Base-by-base conservation (phyloP, 2,329 filamentous ascomycete species). In the Epichloe baconii region DNA sequence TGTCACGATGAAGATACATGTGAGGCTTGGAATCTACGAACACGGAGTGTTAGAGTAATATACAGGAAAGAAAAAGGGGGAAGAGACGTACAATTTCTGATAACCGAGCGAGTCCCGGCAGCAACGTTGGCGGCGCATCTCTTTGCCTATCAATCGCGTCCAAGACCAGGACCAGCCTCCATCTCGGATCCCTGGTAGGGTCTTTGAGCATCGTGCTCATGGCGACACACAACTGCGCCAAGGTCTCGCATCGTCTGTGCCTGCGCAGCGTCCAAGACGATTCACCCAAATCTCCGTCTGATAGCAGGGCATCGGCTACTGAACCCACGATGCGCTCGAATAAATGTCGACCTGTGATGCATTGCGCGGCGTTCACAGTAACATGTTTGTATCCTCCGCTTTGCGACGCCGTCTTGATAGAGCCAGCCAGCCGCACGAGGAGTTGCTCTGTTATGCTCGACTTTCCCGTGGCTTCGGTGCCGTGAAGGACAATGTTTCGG, bases 381-480 rank as follows among this genome's bases (percentile, higher is more conserved):
- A 82, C 78, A 59, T 83, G 78, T 23, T 69, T 68, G 15, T 83
- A 61, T 7, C 73, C 69, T 45, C 54, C 54, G 10, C 56, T 50
- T 4, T 57, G 42, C 12, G 49, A 11, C 11, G 58, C 55, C n/a
- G 46, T 47, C 23, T 51, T 52, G 19, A 54, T 45, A 40, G 55
- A 53, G 35, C 58, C 49, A 26, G 57, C 56, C 10, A 69, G 52
- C 8, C 54, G 48, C 23, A 53, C 52, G 38, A 70, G 60, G 21
- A 69, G 75, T 3, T 76, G 73, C 52, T 74, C 73, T 3, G 84
- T 73, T 48, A 95, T 76, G 46, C 79, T 78, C 35, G 82, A 87
- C 70, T 97, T 97, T 41, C 89, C 91, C 0, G 90, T 95, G 2
- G 88, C 85, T 61, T 90, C 83, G 34, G 89, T 80, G 48, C 93